Base-by-base conservation (phyloP, 2,329 filamentous ascomycete species). In the Sporothrix schenckii region DNA sequence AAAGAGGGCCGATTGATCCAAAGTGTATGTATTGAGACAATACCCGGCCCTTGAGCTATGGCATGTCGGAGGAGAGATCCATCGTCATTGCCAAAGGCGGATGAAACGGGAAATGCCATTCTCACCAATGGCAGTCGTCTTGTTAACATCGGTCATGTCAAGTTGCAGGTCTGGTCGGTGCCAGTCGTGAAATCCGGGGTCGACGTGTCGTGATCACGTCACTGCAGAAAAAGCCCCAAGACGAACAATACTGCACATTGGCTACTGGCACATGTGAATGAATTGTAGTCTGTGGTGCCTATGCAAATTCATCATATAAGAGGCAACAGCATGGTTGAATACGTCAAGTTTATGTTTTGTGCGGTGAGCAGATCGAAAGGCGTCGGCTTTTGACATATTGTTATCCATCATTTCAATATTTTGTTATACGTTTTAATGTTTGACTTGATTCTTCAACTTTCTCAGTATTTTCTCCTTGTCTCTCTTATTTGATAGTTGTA, bases 101-200 rank as follows among this genome's bases (percentile, higher is more conserved):
- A 44, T 14, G 13, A 44, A 39, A 24, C 5, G 10, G n/a, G 16
- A 44, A 11, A 24, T 61, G 34, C 1, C 3, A 61, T 44, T 13
- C 7, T 39, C 56, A 44, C 56, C 56, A 61, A 61, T 6, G 39
- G 19, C 6, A 34, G 10, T 13, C 16, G 14, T 19, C 21, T 30
- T 49, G 41, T 30, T 34, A 14, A 24, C 61, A 66, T 39, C 47
- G 61, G 63, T 66, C 63, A 66, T 66, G 63, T 39, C 49, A 24
- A 7, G 27, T 21, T 9, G 44, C 14, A n/a, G 63, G 2, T 13
- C 24, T 53, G 54, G 11, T 21, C n/a, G n/a, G 16, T 34, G 5
- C 27, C 34, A 11, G 56, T 44, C 49, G 13, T 67, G 50, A n/a
- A 41, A 67, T 67, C 14, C 34, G 14, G 21, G 9, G 50, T 1